These are phyloP conservation scores for Aspergillus awamori DNA, from an alignment of 2,329 filamentous ascomycete species.

Conservation along the genomic window DNA sequence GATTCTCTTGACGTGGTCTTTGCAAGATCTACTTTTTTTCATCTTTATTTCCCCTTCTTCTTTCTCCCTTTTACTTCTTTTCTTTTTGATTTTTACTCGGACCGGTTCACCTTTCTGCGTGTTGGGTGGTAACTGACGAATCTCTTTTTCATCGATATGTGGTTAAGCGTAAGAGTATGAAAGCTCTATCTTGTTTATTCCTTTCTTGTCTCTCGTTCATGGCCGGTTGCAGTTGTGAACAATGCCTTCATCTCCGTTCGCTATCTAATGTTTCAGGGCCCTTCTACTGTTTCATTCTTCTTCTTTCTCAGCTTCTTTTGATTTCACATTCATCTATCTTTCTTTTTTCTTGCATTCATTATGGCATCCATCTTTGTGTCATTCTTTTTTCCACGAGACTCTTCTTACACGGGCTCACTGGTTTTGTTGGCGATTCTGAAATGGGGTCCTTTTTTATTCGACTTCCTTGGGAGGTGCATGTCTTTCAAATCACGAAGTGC, in stretches of 20 bases:
- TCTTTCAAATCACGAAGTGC: conserved; percentile 8
- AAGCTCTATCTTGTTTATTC: conserved; percentile 25
- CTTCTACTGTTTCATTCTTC: conserved; percentile 14
- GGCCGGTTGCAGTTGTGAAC: conserved; percentile 32
- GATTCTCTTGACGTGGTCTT: conserved; percentile 27
- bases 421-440: conserved; percentile 8
- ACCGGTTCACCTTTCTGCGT: conserved; percentile 19
- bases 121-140: conserved; percentile 36
- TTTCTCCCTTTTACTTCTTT: conserved; percentile 9
- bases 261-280: conserved; percentile 26
- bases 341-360: conserved; percentile 14
- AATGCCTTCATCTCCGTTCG: conserved; percentile 27
- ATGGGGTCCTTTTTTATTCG: conserved; percentile 4
- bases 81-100: conserved; percentile 20
- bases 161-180: conserved; percentile 37
- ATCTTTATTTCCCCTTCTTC: conserved; percentile 1
- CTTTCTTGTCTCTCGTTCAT: conserved; percentile 38
- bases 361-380: conserved; percentile 11
- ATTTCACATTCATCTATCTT: conserved; percentile 11
- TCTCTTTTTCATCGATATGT: conserved; percentile 36
- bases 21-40: conserved; percentile 18
- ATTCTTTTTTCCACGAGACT: conserved; percentile 16
- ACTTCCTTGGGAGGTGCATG: conserved; percentile 14
- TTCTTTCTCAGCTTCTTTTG: conserved; percentile 19
- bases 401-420: conserved; percentile 9